Evolutionary conservation across 108 stramenopile genomes (phyloP).

Genomic region (Tribonema minus): DNA sequence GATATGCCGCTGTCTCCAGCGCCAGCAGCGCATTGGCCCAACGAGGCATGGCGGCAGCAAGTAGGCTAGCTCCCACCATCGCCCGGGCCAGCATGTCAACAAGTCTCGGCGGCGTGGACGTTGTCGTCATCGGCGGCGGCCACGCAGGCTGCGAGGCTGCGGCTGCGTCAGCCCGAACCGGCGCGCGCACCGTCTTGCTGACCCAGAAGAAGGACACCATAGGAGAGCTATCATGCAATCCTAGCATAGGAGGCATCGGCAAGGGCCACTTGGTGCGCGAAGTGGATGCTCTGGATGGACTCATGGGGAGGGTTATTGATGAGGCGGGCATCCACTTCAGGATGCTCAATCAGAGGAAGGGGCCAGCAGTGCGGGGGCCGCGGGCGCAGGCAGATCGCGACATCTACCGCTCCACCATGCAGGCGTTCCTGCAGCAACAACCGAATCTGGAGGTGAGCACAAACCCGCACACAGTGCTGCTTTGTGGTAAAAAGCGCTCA

Average conservation of each 20-base stretch:
- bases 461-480: too few relatives aligned
- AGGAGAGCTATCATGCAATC: slow-evolving; percentile 93
- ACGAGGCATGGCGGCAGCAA: background rate
- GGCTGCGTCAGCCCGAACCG: slow-evolving; percentile 81
- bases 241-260: slow-evolving; percentile 96
- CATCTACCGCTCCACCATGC: slow-evolving; percentile 84
- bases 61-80: background rate
- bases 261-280: slow-evolving; percentile 95
- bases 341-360: slow-evolving; percentile 81
- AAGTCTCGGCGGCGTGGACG: slow-evolving; percentile 70
- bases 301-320: slow-evolving; percentile 89
- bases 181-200: slow-evolving; percentile 81
- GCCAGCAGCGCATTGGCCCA: background rate
- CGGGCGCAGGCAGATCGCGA: slow-evolving; percentile 92
- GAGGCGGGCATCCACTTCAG: slow-evolving; percentile 86
- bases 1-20: background rate
- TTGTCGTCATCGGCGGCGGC: slow-evolving; percentile 91
- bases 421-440: slow-evolving; percentile 47
- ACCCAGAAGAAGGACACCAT: slow-evolving; percentile 69
- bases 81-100: background rate
- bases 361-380: slow-evolving; percentile 54
- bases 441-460: too few relatives aligned
- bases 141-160: slow-evolving; percentile 97
- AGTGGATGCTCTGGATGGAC: slow-evolving; percentile 90
- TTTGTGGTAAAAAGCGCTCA: too few relatives aligned